Evolutionary conservation across 352 stramenopile species (phyloP).

Genomic region (Hyaloperonospora brassicae): DNA sequence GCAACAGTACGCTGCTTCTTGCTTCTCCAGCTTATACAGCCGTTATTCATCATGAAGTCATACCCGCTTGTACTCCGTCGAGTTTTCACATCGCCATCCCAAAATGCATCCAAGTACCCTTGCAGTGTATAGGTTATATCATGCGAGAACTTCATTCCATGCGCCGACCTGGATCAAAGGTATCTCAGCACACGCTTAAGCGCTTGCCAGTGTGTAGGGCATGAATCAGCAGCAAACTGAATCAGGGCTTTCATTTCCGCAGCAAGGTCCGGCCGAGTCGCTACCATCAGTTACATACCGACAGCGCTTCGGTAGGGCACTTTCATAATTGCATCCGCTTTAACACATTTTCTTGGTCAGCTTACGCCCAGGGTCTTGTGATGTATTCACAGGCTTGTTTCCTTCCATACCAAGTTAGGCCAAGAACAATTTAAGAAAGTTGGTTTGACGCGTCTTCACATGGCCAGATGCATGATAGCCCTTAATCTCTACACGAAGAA

Average conservation of each 20-base stretch:
- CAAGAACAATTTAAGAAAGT: background rate
- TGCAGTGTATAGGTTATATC: background rate
- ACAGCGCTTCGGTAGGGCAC: background rate
- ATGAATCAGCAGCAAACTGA: conserved; percentile 1
- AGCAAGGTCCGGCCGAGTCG: background rate
- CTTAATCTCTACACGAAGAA: background rate
- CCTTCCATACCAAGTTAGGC: background rate
- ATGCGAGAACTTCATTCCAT: background rate
- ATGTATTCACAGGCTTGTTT: background rate
- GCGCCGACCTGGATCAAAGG: background rate
- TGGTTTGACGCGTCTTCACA: background rate
- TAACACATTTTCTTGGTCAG: background rate
- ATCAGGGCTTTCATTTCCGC: background rate
- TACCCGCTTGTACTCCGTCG: background rate
- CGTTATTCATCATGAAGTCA: background rate
- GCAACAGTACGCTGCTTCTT: background rate
- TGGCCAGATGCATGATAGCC: background rate
- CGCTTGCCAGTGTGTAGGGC: background rate
- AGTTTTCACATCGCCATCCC: background rate
- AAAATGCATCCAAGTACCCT: conserved; percentile 1
- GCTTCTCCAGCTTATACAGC: background rate
- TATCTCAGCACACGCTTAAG: background rate
- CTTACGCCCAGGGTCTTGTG: background rate
- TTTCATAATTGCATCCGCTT: background rate
- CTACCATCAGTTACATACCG: background rate